These are phyloP conservation scores for Tylopilus sp. DNA, from an alignment of 1,284 basidiomycete genomes.

Conservation along the genomic window DNA sequence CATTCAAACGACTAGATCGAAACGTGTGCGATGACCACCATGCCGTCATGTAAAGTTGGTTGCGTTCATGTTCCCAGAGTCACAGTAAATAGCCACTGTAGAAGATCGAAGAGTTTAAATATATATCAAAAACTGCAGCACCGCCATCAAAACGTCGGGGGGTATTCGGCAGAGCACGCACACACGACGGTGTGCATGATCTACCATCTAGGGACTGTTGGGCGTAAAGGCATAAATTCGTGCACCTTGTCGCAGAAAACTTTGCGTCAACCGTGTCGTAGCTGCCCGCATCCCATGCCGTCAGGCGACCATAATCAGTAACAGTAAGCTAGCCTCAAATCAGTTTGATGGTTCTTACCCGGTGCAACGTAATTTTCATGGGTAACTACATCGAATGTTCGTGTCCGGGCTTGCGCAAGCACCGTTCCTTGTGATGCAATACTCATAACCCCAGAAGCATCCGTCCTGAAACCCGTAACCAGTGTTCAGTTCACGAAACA, in stretches of 20 bases:
- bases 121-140: constrained; percentile 18
- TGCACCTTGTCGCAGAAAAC: constrained; percentile 74
- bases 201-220: constrained; percentile 33
- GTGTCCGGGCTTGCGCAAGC: constrained; percentile 67
- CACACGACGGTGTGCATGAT: constrained; percentile 5
- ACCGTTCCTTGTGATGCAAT: constrained; percentile 51
- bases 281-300: constrained; percentile 24
- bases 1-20: constrained; percentile 10
- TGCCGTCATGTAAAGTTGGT: constrained; percentile 7
- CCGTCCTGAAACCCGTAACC: constrained; percentile 40
- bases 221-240: constrained; percentile 59
- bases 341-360: constrained; percentile 48
- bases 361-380: constrained; percentile 73
- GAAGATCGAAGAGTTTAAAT: constrained; percentile 28
- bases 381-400: constrained; percentile 72
- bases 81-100: constrained; percentile 25
- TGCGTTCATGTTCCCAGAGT: constrained; percentile 8
- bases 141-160: constrained; percentile 5
- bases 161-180: no score
- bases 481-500: constrained; percentile 20
- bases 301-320: constrained; percentile 24
- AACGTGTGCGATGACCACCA: constrained; percentile 22
- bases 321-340: constrained; percentile 15
- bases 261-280: constrained; percentile 49
- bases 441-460: constrained; percentile 47